These are phyloP conservation scores for Metschnikowia matae DNA, from an alignment of 805 yeast genomes.

Conservation along the genomic window DNA sequence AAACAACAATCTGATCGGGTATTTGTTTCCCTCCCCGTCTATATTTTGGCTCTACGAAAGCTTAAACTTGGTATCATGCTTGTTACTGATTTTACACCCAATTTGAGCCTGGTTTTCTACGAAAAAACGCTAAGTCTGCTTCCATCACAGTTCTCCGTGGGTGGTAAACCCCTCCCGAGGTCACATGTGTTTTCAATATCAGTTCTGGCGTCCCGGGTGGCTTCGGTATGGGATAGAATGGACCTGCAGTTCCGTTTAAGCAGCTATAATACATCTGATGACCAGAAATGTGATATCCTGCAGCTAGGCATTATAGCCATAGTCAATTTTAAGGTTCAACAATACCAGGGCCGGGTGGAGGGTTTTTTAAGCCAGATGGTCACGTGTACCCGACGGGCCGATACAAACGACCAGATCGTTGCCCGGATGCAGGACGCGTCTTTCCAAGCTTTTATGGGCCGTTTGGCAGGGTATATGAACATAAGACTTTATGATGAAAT, in stretches of 20 bases:
- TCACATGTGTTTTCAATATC: conserved; percentile 11
- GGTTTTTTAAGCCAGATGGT: conserved; percentile 9
- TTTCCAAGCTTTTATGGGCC: conserved; percentile 2
- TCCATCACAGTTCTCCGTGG: conserved; percentile 7
- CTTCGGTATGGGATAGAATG: conserved; percentile 6
- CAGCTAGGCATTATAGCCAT: conserved; percentile 5
- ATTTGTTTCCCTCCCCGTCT: conserved; percentile 11
- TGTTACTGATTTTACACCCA: conserved; percentile 18
- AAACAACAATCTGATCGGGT: background rate
- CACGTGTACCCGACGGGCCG: background rate
- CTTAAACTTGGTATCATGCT: conserved; percentile 10
- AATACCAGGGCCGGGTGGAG: conserved; percentile 8
- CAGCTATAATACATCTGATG: background rate
- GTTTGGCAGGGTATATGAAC: conserved; percentile 6
- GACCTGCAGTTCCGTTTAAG: conserved; percentile 2
- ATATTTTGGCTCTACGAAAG: conserved; percentile 11
- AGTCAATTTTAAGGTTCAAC: conserved; percentile 6
- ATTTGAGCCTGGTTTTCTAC: conserved; percentile 8
- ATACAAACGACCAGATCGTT: background rate
- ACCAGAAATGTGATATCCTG: conserved; percentile 5
- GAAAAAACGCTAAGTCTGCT: background rate
- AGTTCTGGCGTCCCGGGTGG: conserved; percentile 1
- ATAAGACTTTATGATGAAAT: conserved; percentile 1
- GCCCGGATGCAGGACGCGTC: background rate
- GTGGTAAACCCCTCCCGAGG: background rate